Evolutionary conservation across 306 rosid species (phyloP).

Genomic region (Argentina anserina): DNA sequence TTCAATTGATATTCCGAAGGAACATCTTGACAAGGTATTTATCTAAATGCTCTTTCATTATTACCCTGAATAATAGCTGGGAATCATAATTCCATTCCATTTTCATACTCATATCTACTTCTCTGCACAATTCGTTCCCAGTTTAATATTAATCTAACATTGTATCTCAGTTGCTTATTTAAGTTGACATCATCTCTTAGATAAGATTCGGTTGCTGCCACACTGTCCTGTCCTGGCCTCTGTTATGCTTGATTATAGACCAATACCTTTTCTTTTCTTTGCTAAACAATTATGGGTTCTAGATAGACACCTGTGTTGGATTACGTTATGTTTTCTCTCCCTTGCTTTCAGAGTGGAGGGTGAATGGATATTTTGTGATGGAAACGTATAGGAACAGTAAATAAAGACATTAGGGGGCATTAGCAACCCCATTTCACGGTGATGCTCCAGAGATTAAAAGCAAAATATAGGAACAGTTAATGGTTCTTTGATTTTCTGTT

Average conservation of each 20-base stretch:
- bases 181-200: background rate
- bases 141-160: background rate
- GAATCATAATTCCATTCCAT: background rate
- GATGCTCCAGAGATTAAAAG: background rate
- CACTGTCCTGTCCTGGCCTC: background rate
- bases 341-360: background rate
- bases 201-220: background rate
- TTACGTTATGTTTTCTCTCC: background rate
- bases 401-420: too few species aligned
- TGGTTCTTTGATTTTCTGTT: background rate
- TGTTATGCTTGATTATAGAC: background rate
- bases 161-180: background rate
- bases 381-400: too few species aligned
- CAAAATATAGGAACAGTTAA: background rate
- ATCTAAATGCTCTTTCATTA: background rate
- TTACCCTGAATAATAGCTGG: background rate
- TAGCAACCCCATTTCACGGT: background rate
- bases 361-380: background rate
- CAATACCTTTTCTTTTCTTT: background rate
- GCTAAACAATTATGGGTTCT: background rate
- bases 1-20: conserved; percentile 51
- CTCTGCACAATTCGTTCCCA: background rate
- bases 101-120: background rate
- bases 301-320: background rate
- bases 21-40: conserved; percentile 67